These are phyloP conservation scores for Aspergillus ibericus DNA, from an alignment of 2,329 filamentous ascomycete species.

Conservation along the genomic window DNA sequence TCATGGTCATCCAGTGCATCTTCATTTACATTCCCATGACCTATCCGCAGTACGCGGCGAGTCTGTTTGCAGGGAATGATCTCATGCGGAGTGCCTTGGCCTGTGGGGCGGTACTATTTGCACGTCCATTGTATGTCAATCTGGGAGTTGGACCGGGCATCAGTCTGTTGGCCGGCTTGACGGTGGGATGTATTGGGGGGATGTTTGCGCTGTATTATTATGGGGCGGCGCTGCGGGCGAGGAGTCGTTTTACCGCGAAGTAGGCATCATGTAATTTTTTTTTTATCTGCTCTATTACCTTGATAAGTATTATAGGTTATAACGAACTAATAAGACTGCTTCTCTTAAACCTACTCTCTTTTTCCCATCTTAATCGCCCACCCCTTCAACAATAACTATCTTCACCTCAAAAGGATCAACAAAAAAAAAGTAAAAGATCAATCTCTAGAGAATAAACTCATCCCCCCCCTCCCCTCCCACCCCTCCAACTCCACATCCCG, in stretches of 20 bases:
- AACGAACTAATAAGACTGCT: too few species aligned
- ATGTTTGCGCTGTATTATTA: conserved; percentile 17
- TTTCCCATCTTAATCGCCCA: too few species aligned
- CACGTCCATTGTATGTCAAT: conserved; percentile 26
- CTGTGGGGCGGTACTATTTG: conserved; percentile 36
- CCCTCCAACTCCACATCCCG: not conserved
- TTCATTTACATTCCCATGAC: conserved; percentile 34
- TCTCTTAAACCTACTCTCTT: too few species aligned
- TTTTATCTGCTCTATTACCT: not conserved
- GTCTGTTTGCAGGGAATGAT: conserved; percentile 36
- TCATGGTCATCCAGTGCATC: conserved; percentile 44
- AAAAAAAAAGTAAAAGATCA: too few species aligned
- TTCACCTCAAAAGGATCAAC: too few species aligned
- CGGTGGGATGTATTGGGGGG: conserved; percentile 19
- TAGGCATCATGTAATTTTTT: not conserved
- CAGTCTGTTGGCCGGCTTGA: conserved; percentile 38
- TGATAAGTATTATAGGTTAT: too few species aligned
- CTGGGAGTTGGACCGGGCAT: conserved; percentile 30
- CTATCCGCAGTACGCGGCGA: conserved; percentile 30
- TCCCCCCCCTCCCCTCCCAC: not conserved
- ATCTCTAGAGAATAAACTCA: too few species aligned
- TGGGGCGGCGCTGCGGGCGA: conserved; percentile 14
- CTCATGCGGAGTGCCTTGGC: conserved; percentile 34
- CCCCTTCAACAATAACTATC: too few species aligned
- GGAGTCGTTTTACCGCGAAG: conserved; percentile 5